Evolutionary conservation across 768 basidiomycete genomes (phyloP), one percentile per base, ranked within the genome.

Genomic region (Royoungia palumana): DNA sequence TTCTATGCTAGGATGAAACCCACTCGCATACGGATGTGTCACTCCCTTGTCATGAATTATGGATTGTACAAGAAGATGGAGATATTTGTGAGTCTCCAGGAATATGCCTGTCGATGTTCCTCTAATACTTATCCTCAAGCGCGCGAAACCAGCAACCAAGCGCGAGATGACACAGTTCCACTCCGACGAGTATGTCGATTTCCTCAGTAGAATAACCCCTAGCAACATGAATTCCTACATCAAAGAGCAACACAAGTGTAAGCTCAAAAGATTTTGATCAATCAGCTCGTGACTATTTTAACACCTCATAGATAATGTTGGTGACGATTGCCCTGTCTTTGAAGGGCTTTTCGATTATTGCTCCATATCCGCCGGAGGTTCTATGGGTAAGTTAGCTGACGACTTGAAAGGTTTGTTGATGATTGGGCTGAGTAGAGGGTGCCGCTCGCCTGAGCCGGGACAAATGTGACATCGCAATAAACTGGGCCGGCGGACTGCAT

Each of bases 101-200:
- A 6, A 17, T 24, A 6, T 32, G n/a, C 24, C 30, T 7, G 28
- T 39, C 53, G 30, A 52, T 30, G 9, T 46, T n/a, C 28, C n/a
- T 14, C 24, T 28, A n/a, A 43, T 27, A 25, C 22, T 24, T 30
- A 16, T 44, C 36, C 25, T 38, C 22, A 60, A 99, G 96, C 83
- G 96, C 51, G 96, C 96, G 5, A 99, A 99, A 78, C 96, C 96
- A 6, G 96, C 96, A 8, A 99, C 96, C 3, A 96, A 96, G 71
- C 88, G 96, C 51, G 96, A 99, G 69, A 98, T 99, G 96, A 95
- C 96, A 17, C 90, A 99, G 63, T 99, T 98, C 64, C 95, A 98
- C 69, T 94, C 95, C 5, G 95, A 99, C 68, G 96, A 98, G 75
- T 99, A 98, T 67, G 90, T 98, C 50, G 96, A 98, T 59, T 98